These are phyloP conservation scores for Trypanosoma melophagium DNA, from an alignment of 208 protist genomes.

Conservation along the genomic window DNA sequence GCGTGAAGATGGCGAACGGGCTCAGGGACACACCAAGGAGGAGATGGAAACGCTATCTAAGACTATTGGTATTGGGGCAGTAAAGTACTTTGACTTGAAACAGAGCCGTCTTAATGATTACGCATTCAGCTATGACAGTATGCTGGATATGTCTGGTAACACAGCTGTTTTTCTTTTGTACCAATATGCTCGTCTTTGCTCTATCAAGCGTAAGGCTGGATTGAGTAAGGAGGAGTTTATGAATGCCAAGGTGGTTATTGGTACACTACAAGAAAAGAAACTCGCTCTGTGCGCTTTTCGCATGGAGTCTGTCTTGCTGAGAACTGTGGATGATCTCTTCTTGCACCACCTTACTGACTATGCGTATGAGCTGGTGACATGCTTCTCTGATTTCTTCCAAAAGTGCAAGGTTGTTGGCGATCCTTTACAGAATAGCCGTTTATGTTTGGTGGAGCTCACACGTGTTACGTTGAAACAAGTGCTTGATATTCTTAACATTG, in stretches of 20 bases:
- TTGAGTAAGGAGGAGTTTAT: slow-evolving; percentile 56
- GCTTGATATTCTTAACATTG: slow-evolving; percentile 93
- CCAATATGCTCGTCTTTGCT: slow-evolving; percentile 95
- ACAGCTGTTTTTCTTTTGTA: slow-evolving; percentile 97
- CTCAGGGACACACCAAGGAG: slow-evolving; percentile 80
- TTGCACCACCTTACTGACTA: slow-evolving; percentile 95
- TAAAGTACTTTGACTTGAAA: slow-evolving; percentile 98
- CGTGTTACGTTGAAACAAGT: slow-evolving; percentile 88
- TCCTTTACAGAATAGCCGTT: slow-evolving; percentile 77
- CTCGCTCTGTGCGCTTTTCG: slow-evolving; percentile 83
- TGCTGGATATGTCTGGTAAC: slow-evolving; percentile 96
- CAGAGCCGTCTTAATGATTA: slow-evolving; percentile 94
- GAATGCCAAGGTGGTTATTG: slow-evolving; percentile 63
- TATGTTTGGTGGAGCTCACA: slow-evolving; percentile 91
- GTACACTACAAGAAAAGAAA: slow-evolving; percentile 81
- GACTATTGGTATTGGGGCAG: slow-evolving; percentile 92
- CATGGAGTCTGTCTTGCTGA: slow-evolving; percentile 87
- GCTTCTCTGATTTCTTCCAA: slow-evolving; percentile 96
- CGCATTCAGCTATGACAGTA: slow-evolving; percentile 95
- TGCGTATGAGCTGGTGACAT: slow-evolving; percentile 92
- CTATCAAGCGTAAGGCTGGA: slow-evolving; percentile 91
- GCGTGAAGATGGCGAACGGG: slow-evolving; percentile 72
- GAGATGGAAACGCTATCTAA: slow-evolving; percentile 82
- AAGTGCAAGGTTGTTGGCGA: slow-evolving; percentile 89
- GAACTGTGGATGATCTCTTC: slow-evolving; percentile 90